Percentiles rank a stretch among this genome's conserved stretches.
phyloP scores from a whole-genome alignment of 805 yeast species.

The Kodamaea laetipori region DNA sequence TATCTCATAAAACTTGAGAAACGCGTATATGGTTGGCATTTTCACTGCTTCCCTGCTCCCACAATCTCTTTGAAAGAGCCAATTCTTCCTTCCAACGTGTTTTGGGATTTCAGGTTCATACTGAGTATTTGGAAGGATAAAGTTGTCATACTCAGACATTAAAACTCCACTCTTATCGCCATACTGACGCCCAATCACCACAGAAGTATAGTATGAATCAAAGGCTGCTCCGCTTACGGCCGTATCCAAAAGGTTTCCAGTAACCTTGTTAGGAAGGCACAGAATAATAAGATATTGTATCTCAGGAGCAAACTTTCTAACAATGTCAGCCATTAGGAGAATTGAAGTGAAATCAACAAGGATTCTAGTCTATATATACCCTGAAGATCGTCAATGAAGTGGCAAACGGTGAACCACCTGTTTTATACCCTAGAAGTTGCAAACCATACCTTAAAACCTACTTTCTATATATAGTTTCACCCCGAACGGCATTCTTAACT shows the following conservation, averaged over 20 bases:
- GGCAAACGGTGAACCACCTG: too few species aligned
- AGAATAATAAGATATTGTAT: neutral
- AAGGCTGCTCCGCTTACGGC: neutral
- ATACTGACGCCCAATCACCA: neutral
- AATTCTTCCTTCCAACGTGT: too few species aligned
- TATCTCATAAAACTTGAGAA: neutral
- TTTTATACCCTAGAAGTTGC: slow-evolving; percentile 1
- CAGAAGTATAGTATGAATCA: neutral
- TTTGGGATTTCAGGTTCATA: neutral
- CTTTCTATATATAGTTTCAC: too few species aligned
- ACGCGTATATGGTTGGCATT: slow-evolving; percentile 1
- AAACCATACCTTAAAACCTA: too few species aligned
- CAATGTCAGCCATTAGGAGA: neutral
- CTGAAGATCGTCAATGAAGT: slow-evolving; percentile 5
- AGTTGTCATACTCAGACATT: neutral
- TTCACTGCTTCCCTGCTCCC: too few species aligned
- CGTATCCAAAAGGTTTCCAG: neutral
- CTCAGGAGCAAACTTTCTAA: neutral
- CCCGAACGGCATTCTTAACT: slow-evolving; percentile 10
- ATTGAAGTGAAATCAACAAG: too few species aligned
- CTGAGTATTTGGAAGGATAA: neutral
- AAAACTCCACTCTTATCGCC: neutral
- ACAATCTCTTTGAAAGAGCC: neutral
- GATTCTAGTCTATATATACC: neutral
- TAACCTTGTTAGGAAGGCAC: neutral